Percentiles rank a stretch among this genome's conserved stretches.
These are phyloP conservation scores for Yamagishiella unicocca DNA, from an alignment of 139 green algal genomes.

Conservation along the genomic window DNA sequence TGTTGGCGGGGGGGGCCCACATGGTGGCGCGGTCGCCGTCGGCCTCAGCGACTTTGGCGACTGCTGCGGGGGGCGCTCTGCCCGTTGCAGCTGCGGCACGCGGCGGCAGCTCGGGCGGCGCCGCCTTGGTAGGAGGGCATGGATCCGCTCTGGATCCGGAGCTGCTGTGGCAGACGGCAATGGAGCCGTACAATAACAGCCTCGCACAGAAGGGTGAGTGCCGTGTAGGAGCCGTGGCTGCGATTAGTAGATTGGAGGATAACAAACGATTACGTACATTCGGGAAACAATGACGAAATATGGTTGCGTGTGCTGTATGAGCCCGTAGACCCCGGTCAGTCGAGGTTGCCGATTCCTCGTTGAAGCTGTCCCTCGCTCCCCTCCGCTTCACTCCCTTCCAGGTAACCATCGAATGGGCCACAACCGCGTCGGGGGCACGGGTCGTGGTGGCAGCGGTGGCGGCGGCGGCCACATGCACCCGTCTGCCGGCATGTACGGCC, in stretches of 20 bases:
- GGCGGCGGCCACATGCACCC: constrained; percentile 10
- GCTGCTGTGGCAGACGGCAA: constrained; percentile 22
- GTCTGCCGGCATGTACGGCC: neutral
- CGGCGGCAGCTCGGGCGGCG: neutral
- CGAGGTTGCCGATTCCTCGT: too few species aligned
- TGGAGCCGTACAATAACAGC: constrained; percentile 16
- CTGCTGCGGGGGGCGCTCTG: neutral
- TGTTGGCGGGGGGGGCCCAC: neutral
- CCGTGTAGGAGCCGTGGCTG: too few species aligned
- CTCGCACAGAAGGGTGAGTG: neutral
- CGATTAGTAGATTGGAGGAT: too few species aligned
- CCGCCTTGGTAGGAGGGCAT: neutral
- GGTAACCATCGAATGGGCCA: neutral
- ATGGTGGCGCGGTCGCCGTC: neutral
- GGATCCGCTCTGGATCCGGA: neutral
- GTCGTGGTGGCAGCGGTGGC: neutral
- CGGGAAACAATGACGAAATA: too few species aligned
- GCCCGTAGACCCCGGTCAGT: too few species aligned
- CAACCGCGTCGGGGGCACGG: neutral
- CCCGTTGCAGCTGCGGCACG: neutral
- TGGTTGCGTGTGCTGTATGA: too few species aligned
- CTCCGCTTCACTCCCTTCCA: too few species aligned
- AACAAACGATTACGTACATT: too few species aligned
- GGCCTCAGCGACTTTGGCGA: neutral
- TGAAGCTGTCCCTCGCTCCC: too few species aligned